Base-by-base conservation (phyloP, 2,329 filamentous ascomycete genomes). In the Parasarocladium wereldwijsianum region DNA sequence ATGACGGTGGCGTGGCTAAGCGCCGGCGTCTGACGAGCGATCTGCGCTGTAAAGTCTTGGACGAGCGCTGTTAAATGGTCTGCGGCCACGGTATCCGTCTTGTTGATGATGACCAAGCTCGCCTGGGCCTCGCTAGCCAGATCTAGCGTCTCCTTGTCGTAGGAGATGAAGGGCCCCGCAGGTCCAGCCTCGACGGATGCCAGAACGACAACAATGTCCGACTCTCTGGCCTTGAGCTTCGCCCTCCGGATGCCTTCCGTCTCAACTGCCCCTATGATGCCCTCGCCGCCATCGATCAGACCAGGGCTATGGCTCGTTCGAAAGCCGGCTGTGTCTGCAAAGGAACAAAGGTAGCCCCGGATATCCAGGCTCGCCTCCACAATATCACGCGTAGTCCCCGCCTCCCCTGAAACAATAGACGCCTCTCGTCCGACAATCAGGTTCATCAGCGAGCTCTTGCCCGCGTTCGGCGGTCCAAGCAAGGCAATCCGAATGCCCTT, bases 361-460 rank as follows among this genome's bases (percentile, higher is more conserved):
- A 98, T 64, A 54, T 98, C 90, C 16, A 98, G 65, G 17, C 79
- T 79, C 1, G 90, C 81, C 56, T 98, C 90, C 8, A 98, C 77
- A 31, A 98, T 76, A 55, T 98, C 90, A 36, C 90, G 62, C 6
- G 90, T 98, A 1, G 90, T 98, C 0, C 90, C 90, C 22, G 85
- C 85, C 55, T 96, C 86, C 1, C 74, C 67, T 25, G 85, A 93
- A 6, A 98, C 90, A 43, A 98, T 98, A 4, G 86, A 92, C 3
- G 90, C 90, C 49, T 96, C 87, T 31, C 86, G 66, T 0, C 90
- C 87, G 3, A 94, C 83, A 29, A 98, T 69, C 14, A 76, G 62
- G 47, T 98, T 98, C 54, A 98, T 71, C 35, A 98, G 54, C 10
- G 85, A 94, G 50, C 86, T 94, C 52, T 98, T 98, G 10, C 90